A percentile compares a stretch with the other conserved stretches of the same genome.
Evolutionary conservation across 2,329 filamentous ascomycete species (phyloP).

Genomic region (Sordariomycetes sp.): DNA sequence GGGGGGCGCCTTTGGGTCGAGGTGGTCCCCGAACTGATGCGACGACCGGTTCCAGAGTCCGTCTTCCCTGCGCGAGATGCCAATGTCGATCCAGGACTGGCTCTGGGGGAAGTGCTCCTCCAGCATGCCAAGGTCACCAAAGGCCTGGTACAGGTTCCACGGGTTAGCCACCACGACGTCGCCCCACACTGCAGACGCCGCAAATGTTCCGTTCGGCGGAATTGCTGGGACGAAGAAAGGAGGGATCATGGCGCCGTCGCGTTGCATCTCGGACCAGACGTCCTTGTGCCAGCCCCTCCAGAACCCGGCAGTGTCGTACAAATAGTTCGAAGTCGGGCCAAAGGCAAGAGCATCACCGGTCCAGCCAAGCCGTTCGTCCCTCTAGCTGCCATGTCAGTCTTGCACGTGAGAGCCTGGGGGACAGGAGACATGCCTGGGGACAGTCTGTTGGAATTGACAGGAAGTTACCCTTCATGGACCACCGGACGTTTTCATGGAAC

Average conservation of each 20-base stretch:
- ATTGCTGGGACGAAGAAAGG: constrained; percentile 13
- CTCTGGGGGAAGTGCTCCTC: constrained; percentile 24
- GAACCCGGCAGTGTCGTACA: constrained; percentile 38
- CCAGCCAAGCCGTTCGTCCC: constrained; percentile 41
- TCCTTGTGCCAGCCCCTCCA: constrained; percentile 35
- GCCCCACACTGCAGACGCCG: constrained; percentile 22
- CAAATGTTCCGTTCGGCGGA: constrained; percentile 7
- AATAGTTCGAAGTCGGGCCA: constrained; percentile 32
- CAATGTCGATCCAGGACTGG: constrained; percentile 21
- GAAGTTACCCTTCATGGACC: constrained; percentile 47
- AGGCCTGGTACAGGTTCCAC: constrained; percentile 24
- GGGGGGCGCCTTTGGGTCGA: constrained; percentile 29
- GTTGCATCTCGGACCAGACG: constrained; percentile 17
- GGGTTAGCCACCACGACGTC: constrained; percentile 26
- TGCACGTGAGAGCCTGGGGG: no score
- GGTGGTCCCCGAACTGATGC: constrained; percentile 31
- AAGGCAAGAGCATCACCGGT: constrained; percentile 37
- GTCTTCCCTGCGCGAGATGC: constrained; percentile 16
- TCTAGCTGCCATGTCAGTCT: no score
- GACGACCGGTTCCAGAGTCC: constrained; percentile 24
- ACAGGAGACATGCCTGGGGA: constrained; percentile 21
- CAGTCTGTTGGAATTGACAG: constrained; percentile 43
- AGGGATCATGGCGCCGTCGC: constrained; percentile 11
- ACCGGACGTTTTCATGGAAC: constrained; percentile 38
- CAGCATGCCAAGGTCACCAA: constrained; percentile 21